Evolutionary conservation across 768 basidiomycete genomes (phyloP).

Genomic region (Hericium erinaceus): DNA sequence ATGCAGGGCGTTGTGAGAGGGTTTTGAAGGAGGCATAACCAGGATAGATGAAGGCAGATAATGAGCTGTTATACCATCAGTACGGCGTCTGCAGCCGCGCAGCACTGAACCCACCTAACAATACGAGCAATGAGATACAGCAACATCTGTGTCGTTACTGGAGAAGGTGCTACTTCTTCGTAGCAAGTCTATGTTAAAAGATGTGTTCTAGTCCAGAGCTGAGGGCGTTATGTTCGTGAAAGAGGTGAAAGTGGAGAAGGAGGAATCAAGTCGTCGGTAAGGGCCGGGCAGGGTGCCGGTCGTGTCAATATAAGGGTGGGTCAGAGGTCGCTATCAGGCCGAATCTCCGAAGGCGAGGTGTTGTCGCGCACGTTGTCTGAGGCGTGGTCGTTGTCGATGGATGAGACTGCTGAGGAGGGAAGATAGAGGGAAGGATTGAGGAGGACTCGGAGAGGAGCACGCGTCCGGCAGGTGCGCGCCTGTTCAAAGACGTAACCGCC

Average conservation of each 20-base stretch:
- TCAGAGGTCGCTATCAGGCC: background rate
- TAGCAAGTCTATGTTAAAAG: background rate
- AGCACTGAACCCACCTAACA: conserved; percentile 25
- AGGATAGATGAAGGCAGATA: conserved; percentile 79
- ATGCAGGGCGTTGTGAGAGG: conserved; percentile 76
- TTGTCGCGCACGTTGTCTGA: background rate
- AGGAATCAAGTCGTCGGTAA: background rate
- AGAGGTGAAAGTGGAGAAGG: background rate
- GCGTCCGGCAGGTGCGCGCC: too few species aligned
- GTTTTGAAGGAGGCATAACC: conserved; percentile 97
- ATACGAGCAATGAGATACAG: conserved; percentile 33
- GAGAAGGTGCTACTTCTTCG: background rate
- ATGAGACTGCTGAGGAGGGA: too few species aligned
- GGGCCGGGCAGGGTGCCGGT: background rate
- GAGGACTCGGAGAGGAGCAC: too few species aligned
- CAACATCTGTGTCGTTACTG: conserved; percentile 22
- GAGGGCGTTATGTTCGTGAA: background rate
- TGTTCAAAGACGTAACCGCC: too few species aligned
- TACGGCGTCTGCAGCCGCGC: background rate
- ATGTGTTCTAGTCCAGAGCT: background rate
- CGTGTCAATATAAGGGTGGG: background rate
- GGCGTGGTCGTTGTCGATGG: background rate
- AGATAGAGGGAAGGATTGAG: too few species aligned
- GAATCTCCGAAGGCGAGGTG: background rate
- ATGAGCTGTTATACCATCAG: conserved; percentile 35